Evolutionary conservation across 179 eudicot genomes (phyloP).

Genomic region (Beta macrorhiza): DNA sequence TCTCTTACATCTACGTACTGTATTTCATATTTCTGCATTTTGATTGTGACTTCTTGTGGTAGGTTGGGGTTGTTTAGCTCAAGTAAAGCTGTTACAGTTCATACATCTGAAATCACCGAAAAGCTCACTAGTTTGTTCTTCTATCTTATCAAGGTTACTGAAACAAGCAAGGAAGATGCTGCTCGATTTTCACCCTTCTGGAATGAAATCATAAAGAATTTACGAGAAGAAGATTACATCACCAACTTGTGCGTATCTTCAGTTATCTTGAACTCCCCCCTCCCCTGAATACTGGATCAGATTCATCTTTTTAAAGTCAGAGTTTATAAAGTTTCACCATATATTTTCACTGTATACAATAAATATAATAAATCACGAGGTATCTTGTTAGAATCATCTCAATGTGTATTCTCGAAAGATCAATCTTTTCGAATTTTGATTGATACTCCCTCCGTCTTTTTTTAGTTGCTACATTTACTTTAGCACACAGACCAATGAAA

Average conservation of each 20-base stretch:
- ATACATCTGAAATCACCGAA: background rate
- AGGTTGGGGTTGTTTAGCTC: background rate
- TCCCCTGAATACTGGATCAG: too few species aligned
- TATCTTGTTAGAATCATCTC: too few species aligned
- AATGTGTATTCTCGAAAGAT: too few species aligned
- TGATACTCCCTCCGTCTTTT: too few species aligned
- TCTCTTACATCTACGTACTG: background rate
- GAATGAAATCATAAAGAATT: slow-evolving; percentile 88
- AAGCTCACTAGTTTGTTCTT: slow-evolving; percentile 12
- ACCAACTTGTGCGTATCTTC: slow-evolving; percentile 56
- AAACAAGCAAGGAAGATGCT: slow-evolving; percentile 76
- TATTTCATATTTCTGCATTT: background rate
- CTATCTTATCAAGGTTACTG: slow-evolving; percentile 49
- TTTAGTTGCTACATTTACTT: too few species aligned
- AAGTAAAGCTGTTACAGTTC: background rate
- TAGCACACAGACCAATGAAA: too few species aligned
- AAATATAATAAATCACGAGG: too few species aligned
- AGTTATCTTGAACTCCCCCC: background rate
- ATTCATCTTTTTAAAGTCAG: too few species aligned
- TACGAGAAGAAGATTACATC: slow-evolving; percentile 92
- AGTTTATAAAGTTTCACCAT: too few species aligned
- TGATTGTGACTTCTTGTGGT: background rate
- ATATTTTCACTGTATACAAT: too few species aligned
- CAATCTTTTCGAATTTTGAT: too few species aligned
- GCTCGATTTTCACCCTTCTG: slow-evolving; percentile 91